Percentiles rank a stretch among this genome's conserved stretches.
These are phyloP conservation scores for Candida sp. DNA, from an alignment of 1,139 yeast genomes.

Conservation along the genomic window DNA sequence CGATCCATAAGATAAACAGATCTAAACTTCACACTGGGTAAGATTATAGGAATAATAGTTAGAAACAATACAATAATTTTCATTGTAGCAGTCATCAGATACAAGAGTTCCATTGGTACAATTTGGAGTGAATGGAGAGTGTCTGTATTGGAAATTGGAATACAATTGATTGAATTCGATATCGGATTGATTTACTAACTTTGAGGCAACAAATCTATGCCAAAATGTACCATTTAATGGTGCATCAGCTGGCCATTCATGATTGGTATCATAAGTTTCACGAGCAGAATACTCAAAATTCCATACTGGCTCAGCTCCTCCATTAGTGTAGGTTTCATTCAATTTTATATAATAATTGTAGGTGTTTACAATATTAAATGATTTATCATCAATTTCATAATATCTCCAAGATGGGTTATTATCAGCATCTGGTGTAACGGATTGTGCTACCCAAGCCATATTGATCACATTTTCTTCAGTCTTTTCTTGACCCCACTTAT, in stretches of 20 bases:
- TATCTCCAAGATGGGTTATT: constrained; percentile 32
- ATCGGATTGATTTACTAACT: constrained; percentile 12
- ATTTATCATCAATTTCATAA: constrained; percentile 25
- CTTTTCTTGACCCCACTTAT: constrained; percentile 15
- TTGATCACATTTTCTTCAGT: constrained; percentile 18
- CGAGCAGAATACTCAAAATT: constrained; percentile 26
- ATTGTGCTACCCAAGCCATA: constrained; percentile 28
- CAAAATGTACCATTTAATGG: constrained; percentile 26
- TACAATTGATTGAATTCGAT: constrained; percentile 10
- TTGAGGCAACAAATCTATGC: constrained; percentile 14
- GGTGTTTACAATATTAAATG: constrained; percentile 25
- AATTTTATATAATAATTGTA: constrained; percentile 27
- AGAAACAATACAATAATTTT: constrained; percentile 35
- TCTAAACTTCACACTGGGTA: constrained; percentile 6
- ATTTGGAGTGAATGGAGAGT: constrained; percentile 12
- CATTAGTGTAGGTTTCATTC: constrained; percentile 23
- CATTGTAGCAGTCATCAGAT: constrained; percentile 30
- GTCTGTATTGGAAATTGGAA: constrained; percentile 10
- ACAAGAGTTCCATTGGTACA: constrained; percentile 18
- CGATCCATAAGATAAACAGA: too few species aligned
- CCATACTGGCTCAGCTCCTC: constrained; percentile 29
- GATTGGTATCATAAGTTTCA: constrained; percentile 23
- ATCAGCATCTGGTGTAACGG: constrained; percentile 24
- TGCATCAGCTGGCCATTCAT: constrained; percentile 22
- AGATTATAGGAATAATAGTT: constrained; percentile 10